phyloP scores from a whole-genome alignment of 1,139 yeast species.

The Pichia sp. region DNA sequence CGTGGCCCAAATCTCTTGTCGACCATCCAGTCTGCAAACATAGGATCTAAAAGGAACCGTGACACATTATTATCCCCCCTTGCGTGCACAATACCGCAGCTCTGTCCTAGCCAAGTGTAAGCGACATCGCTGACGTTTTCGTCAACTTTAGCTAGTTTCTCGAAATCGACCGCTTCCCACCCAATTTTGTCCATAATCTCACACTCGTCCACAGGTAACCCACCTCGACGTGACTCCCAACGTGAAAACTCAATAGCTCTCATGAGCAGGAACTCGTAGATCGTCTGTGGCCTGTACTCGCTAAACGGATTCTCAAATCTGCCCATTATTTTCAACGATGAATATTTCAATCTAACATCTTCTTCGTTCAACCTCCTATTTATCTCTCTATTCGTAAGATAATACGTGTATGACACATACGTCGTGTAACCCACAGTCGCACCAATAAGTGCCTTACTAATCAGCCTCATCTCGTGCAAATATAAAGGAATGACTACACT shows the following conservation, averaged over 20 bases:
- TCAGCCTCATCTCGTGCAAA: not conserved
- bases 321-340: constrained; percentile 54
- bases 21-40: constrained; percentile 63
- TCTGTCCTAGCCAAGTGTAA: constrained; percentile 91
- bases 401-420: constrained; percentile 47
- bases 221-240: constrained; percentile 49
- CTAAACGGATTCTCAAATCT: constrained; percentile 84
- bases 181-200: constrained; percentile 43
- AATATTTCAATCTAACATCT: constrained; percentile 32
- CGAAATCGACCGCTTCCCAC: constrained; percentile 36
- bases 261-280: constrained; percentile 73
- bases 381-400: constrained; percentile 50
- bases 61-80: too few species aligned
- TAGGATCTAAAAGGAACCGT: constrained; percentile 70
- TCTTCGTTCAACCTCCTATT: constrained; percentile 15
- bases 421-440: constrained; percentile 35
- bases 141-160: constrained; percentile 38
- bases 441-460: not conserved
- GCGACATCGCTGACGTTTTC: constrained; percentile 30
- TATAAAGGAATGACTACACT: too few species aligned
- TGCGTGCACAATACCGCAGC: constrained; percentile 69
- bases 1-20: constrained; percentile 68
- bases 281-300: constrained; percentile 87
- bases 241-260: constrained; percentile 66
- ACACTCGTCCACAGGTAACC: constrained; percentile 44